Evolutionary conservation across 2,329 filamentous ascomycete species (phyloP).

Genomic region (Gremmenia infestans): DNA sequence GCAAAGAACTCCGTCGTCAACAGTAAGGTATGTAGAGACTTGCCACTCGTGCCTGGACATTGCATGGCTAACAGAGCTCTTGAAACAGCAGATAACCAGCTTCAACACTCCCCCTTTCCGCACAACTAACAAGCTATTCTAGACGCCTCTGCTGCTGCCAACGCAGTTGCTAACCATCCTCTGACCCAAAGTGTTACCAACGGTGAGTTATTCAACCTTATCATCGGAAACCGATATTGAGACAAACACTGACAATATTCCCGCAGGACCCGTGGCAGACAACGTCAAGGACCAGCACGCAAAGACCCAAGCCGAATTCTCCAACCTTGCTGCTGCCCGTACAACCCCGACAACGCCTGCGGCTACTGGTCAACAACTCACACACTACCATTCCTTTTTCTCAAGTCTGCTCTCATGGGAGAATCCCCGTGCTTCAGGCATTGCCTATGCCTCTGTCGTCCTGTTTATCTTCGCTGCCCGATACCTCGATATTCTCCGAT

Average conservation of each 20-base stretch:
- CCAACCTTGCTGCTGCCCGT: constrained; percentile 53
- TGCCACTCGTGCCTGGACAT: neutral
- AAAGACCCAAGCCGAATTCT: constrained; percentile 52
- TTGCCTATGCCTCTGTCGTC: constrained; percentile 57
- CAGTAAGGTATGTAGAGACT: constrained; percentile 25
- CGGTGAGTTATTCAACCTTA: constrained; percentile 20
- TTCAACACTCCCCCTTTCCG: constrained; percentile 11
- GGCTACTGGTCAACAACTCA: constrained; percentile 58
- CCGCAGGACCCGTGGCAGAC: constrained; percentile 52
- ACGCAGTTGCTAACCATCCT: constrained; percentile 30
- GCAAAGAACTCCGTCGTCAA: constrained; percentile 22
- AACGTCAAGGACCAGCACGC: constrained; percentile 52
- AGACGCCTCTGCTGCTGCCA: constrained; percentile 30
- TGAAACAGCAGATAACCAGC: constrained; percentile 22
- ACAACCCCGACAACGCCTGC: constrained; percentile 48
- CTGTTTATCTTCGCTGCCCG: constrained; percentile 56
- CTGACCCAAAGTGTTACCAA: constrained; percentile 29
- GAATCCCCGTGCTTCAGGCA: constrained; percentile 60
- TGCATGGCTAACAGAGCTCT: constrained; percentile 20
- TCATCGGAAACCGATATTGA: neutral
- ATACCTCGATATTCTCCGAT: constrained; percentile 63
- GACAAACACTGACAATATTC: constrained; percentile 11
- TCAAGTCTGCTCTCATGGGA: constrained; percentile 65
- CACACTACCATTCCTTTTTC: constrained; percentile 69
- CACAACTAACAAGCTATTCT: constrained; percentile 19